Evolutionary conservation across 192 early-diverging fungal genomes (phyloP).

Genomic region (Backusella tarrabulga): DNA sequence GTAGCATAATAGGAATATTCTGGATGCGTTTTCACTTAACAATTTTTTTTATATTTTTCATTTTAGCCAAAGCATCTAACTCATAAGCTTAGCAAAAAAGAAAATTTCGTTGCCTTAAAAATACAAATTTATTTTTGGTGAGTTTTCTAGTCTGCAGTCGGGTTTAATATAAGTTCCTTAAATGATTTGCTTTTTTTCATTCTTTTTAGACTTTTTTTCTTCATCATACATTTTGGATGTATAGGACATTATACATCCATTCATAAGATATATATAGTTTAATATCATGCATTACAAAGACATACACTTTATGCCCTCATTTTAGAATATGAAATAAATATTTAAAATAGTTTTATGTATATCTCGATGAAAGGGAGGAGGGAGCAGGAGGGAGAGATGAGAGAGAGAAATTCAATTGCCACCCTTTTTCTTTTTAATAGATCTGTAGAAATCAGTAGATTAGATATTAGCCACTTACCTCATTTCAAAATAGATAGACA

Average conservation of each 20-base stretch:
- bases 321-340: no score
- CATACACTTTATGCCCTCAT: no score
- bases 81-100: background rate
- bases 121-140: background rate
- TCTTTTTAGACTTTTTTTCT: background rate
- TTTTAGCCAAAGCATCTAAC: background rate
- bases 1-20: background rate
- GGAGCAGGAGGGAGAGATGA: background rate
- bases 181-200: background rate
- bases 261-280: background rate
- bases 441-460: background rate
- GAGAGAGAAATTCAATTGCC: background rate
- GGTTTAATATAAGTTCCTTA: background rate
- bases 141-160: background rate
- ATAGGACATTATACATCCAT: background rate
- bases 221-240: background rate
- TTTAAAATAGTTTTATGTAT: no score
- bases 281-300: no score
- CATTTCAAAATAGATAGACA: background rate
- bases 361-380: background rate
- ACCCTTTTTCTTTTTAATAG: background rate
- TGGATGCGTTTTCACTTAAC: background rate
- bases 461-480: background rate
- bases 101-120: background rate
- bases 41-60: background rate